Evolutionary conservation across 2,329 filamentous ascomycete genomes (phyloP).

Genomic region (Bipolaris cookei): DNA sequence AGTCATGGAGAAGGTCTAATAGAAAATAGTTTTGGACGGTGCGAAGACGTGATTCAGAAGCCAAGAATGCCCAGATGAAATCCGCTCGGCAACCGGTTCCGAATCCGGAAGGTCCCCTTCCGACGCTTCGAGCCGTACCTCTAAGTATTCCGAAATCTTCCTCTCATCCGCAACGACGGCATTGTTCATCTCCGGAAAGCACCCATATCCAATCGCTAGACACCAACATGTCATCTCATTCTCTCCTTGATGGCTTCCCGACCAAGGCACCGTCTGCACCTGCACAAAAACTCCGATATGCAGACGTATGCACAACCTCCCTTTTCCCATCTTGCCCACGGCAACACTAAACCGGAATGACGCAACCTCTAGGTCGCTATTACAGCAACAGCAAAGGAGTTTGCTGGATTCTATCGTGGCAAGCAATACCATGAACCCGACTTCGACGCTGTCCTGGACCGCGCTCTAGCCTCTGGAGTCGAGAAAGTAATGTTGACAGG

Average conservation of each 20-base stretch:
- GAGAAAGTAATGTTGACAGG: slow-evolving; percentile 49
- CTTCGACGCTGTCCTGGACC: slow-evolving; percentile 8
- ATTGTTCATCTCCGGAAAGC: background rate
- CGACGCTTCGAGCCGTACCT: background rate
- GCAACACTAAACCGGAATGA: background rate
- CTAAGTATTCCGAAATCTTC: background rate
- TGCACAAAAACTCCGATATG: background rate
- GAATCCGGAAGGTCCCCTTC: background rate
- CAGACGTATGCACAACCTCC: slow-evolving; percentile 6
- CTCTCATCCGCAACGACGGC: background rate
- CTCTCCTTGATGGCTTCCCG: background rate
- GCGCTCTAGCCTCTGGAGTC: slow-evolving; percentile 47
- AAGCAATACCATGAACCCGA: slow-evolving; percentile 10
- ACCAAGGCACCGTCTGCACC: background rate
- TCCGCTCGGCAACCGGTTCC: background rate
- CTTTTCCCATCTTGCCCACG: too few species aligned
- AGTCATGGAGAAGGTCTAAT: too few species aligned
- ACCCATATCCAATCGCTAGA: background rate
- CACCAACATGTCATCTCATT: background rate
- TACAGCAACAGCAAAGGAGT: slow-evolving; percentile 50
- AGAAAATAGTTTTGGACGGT: background rate
- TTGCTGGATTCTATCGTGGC: slow-evolving; percentile 58
- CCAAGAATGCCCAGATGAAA: background rate
- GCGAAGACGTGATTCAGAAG: background rate
- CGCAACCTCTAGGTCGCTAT: slow-evolving; percentile 35